These are phyloP conservation scores for Suillus clintonianus DNA, from an alignment of 768 basidiomycete species.

Conservation along the genomic window DNA sequence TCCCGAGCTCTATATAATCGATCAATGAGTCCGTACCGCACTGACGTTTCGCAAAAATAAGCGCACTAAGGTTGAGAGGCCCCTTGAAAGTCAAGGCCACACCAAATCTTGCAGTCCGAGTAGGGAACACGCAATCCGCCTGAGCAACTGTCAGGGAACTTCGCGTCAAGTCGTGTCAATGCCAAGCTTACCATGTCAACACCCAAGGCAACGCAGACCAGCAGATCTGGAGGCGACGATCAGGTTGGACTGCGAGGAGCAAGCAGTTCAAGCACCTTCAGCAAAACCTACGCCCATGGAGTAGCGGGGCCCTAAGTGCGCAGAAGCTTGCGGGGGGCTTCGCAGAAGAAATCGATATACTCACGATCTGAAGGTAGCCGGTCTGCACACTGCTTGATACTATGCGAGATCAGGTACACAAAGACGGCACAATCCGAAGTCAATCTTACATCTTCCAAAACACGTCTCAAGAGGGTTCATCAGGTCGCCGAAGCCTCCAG, in stretches of 20 bases:
- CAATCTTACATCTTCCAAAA: slow-evolving; percentile 82
- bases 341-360: slow-evolving; percentile 22
- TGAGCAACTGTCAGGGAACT: slow-evolving; percentile 26
- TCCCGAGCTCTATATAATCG: slow-evolving; percentile 47
- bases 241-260: not conserved
- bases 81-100: slow-evolving; percentile 83
- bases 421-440: not conserved
- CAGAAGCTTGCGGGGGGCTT: slow-evolving; percentile 4
- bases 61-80: slow-evolving; percentile 76
- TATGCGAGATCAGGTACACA: slow-evolving; percentile 29
- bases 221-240: slow-evolving; percentile 54
- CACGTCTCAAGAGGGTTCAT: slow-evolving; percentile 47
- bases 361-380: slow-evolving; percentile 76
- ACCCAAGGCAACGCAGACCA: slow-evolving; percentile 90
- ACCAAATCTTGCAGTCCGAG: slow-evolving; percentile 88
- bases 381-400: slow-evolving; percentile 81
- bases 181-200: slow-evolving; percentile 75
- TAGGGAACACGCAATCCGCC: slow-evolving; percentile 95
- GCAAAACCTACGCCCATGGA: slow-evolving; percentile 94
- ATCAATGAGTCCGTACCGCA: slow-evolving; percentile 9
- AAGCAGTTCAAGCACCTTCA: slow-evolving; percentile 56
- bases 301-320: slow-evolving; percentile 73
- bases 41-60: not conserved
- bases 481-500: slow-evolving; percentile 6
- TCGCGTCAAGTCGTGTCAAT: not conserved